Evolutionary conservation across 2,329 filamentous ascomycete genomes (phyloP).

Genomic region (Sclerotinia subarctica): DNA sequence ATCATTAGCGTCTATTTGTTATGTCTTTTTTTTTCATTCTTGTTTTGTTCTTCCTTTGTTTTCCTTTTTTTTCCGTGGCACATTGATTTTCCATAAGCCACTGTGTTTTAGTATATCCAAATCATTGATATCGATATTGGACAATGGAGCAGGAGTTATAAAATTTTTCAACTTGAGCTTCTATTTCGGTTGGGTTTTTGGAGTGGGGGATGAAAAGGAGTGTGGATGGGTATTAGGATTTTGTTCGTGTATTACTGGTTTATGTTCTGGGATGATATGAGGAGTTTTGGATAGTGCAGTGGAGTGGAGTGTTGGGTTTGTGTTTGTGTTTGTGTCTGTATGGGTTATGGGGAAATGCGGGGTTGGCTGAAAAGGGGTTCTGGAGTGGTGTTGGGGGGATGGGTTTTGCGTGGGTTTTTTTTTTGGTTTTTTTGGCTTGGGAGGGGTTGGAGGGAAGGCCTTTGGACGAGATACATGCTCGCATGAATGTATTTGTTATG

Average conservation of each 20-base stretch:
- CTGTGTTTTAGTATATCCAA: not conserved
- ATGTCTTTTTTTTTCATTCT: not conserved
- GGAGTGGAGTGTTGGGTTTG: not conserved
- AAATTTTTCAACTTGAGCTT: not conserved
- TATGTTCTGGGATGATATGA: not conserved
- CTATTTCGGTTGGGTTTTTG: not conserved
- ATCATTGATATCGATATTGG: not conserved
- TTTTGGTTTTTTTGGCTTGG: no score
- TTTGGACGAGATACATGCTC: no score
- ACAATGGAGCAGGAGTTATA: not conserved
- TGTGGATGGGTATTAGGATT: not conserved
- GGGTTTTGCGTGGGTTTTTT: not conserved
- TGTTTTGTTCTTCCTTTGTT: no score
- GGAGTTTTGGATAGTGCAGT: not conserved
- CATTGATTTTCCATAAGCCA: not conserved
- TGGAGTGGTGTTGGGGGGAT: not conserved
- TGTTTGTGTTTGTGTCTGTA: not conserved
- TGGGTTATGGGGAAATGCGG: no score
- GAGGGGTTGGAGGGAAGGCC: not conserved
- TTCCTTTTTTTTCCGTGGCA: not conserved
- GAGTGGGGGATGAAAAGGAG: not conserved
- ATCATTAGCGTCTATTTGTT: conserved; percentile 1
- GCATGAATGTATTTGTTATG: not conserved
- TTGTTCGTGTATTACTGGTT: not conserved
- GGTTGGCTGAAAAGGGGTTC: not conserved